A percentile compares a stretch with the other conserved stretches of the same genome.
Evolutionary conservation across 1,284 basidiomycete species (phyloP).

Genomic region (Fistulinella cinereoalba): DNA sequence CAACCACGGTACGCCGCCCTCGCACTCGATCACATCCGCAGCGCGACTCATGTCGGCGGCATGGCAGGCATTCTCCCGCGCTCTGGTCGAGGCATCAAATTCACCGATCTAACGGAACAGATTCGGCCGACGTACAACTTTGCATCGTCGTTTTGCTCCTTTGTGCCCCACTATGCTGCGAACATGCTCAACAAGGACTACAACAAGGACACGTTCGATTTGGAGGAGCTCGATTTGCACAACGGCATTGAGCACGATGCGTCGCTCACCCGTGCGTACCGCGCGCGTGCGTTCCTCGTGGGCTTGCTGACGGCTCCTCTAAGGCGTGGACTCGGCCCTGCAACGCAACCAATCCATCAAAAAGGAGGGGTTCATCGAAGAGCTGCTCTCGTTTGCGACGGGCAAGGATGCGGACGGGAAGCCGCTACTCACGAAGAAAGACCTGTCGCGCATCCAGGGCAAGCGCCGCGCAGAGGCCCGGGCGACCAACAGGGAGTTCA

Average conservation of each 20-base stretch:
- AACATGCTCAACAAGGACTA: slow-evolving; percentile 55
- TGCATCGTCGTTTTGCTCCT: slow-evolving; percentile 60
- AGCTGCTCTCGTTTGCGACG: slow-evolving; percentile 57
- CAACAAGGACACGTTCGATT: slow-evolving; percentile 54
- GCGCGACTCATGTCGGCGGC: not conserved
- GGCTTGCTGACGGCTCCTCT: not conserved
- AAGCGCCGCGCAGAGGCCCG: slow-evolving; percentile 58
- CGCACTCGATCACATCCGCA: too few species aligned
- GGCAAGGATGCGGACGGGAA: slow-evolving; percentile 52
- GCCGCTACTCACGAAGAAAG: slow-evolving; percentile 47
- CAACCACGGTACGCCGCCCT: slow-evolving; percentile 58
- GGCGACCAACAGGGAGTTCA: slow-evolving; percentile 53
- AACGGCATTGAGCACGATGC: slow-evolving; percentile 82
- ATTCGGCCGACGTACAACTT: slow-evolving; percentile 67
- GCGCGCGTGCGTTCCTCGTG: slow-evolving; percentile 60
- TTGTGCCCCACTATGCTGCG: slow-evolving; percentile 59
- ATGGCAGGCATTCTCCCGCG: slow-evolving; percentile 61
- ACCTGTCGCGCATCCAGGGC: slow-evolving; percentile 54
- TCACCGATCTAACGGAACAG: slow-evolving; percentile 49
- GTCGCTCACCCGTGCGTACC: slow-evolving; percentile 69
- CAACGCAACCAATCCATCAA: slow-evolving; percentile 52
- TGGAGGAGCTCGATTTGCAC: slow-evolving; percentile 63
- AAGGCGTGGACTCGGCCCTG: slow-evolving; percentile 59
- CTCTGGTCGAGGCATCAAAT: slow-evolving; percentile 63
- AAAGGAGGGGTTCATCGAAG: slow-evolving; percentile 49